Percentiles rank a stretch among this genome's conserved stretches.
Conservation (phyloP, 495 filamentous ascomycete genomes). For the Lasiosphaeria hispida region DNA sequence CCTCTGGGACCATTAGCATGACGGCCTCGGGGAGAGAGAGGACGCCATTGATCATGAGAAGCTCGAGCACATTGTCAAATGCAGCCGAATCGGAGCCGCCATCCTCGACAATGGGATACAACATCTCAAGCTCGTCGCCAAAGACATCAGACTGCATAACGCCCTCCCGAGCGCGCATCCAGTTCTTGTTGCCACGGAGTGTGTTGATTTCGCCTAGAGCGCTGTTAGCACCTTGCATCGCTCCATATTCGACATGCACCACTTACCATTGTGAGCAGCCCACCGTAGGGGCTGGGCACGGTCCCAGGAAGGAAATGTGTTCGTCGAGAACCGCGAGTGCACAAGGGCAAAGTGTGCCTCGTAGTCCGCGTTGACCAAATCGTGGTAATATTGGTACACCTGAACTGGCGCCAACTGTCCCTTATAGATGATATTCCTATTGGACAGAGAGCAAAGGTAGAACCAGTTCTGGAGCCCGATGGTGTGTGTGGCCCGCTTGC, state of each 20-base stretch:
- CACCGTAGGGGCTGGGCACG: conserved; percentile 94
- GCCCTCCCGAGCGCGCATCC: conserved; percentile 98
- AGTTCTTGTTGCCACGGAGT: conserved; percentile 98
- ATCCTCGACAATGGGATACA: conserved; percentile 97
- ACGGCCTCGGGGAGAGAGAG: conserved; percentile 95
- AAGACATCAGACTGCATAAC: conserved; percentile 92
- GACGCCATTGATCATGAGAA: conserved; percentile 94
- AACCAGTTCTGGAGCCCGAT: conserved; percentile 99
- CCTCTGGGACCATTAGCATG: conserved; percentile 99
- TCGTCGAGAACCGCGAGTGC: conserved; percentile 97
- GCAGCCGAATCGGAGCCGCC: conserved; percentile 97
- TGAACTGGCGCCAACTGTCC: conserved; percentile 93
- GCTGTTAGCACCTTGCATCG: conserved; percentile 35
- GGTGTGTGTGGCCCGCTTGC: conserved; percentile 91
- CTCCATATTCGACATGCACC: conserved; percentile 17
- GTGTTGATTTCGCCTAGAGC: conserved; percentile 86
- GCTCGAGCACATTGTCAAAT: conserved; percentile 96
- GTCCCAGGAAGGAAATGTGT: conserved; percentile 99
- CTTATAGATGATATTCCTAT: conserved; percentile 99
- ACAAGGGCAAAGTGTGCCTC: conserved; percentile 97
- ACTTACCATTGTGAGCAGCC: conserved; percentile 93
- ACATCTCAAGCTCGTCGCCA: conserved; percentile 82
- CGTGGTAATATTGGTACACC: conserved; percentile 99
- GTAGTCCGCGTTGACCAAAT: conserved; percentile 95
- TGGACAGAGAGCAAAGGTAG: conserved; percentile 95